These are phyloP conservation scores for Acacia melanoxylon DNA, from an alignment of 306 rosid genomes.

Conservation along the genomic window DNA sequence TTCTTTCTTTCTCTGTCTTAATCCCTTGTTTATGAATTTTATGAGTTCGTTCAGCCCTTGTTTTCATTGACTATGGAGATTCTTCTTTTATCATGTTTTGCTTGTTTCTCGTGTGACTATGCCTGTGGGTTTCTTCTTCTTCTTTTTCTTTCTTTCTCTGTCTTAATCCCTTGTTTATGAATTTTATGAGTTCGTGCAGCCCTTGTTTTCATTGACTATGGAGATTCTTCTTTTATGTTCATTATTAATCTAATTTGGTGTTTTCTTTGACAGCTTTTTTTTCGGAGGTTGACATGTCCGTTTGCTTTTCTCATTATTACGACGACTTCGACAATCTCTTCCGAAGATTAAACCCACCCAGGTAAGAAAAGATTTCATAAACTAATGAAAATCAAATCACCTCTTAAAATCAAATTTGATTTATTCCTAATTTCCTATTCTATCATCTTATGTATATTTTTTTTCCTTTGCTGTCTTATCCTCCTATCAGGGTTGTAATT, in stretches of 20 bases:
- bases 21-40: not conserved
- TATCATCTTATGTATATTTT: not conserved
- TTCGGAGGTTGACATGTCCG: not conserved
- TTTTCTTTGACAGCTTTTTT: not conserved
- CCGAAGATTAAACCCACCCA: conserved; percentile 17
- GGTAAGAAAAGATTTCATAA: not conserved
- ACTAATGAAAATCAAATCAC: not conserved
- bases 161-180: not conserved
- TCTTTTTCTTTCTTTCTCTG: not conserved
- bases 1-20: not conserved
- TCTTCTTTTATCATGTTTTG: not conserved
- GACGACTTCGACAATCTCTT: not conserved
- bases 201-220: not conserved
- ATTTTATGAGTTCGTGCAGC: not conserved
- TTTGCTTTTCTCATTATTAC: not conserved
- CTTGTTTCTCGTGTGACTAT: not conserved
- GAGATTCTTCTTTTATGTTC: not conserved
- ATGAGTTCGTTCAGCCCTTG: not conserved
- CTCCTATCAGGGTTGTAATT: conserved; percentile 25
- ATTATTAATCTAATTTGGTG: not conserved
- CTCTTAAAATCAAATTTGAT: not conserved
- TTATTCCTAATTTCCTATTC: not conserved
- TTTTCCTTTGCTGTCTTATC: not conserved
- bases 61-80: not conserved
- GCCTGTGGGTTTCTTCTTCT: not conserved